Evolutionary conservation across 1,284 basidiomycete genomes (phyloP).

Genomic region (Rhizopogon hawkerae): DNA sequence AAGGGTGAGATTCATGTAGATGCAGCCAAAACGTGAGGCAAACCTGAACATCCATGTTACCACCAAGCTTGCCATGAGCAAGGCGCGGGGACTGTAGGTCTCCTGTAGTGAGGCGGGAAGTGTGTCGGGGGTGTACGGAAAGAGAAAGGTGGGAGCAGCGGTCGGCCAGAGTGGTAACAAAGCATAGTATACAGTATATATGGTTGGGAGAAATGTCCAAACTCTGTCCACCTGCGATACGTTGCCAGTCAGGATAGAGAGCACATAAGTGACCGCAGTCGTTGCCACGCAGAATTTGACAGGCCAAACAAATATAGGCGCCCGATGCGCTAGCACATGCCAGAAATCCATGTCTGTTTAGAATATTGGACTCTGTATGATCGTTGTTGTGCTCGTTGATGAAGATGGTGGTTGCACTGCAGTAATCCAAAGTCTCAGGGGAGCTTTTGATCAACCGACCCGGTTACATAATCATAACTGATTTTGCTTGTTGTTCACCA

Average conservation of each 20-base stretch:
- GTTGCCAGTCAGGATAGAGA: constrained; percentile 65
- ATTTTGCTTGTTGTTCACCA: constrained; percentile 16
- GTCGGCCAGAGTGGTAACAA: constrained; percentile 59
- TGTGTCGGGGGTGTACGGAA: constrained; percentile 49
- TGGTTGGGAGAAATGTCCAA: constrained; percentile 74
- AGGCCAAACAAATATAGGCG: constrained; percentile 47
- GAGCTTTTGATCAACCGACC: not conserved
- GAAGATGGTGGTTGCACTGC: not conserved
- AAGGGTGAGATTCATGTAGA: constrained; percentile 5
- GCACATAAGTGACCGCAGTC: constrained; percentile 42
- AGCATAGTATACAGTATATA: constrained; percentile 73
- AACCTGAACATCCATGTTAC: constrained; percentile 66
- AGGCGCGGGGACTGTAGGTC: constrained; percentile 56
- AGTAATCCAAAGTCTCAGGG: no score
- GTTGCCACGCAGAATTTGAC: constrained; percentile 48
- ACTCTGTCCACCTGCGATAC: constrained; percentile 77
- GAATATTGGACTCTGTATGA: not conserved
- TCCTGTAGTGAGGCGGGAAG: constrained; percentile 36
- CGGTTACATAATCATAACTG: not conserved
- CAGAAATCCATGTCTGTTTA: constrained; percentile 3
- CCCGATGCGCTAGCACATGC: constrained; percentile 13
- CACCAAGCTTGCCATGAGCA: constrained; percentile 62
- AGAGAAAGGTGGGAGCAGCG: constrained; percentile 33
- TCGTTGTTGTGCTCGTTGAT: not conserved
- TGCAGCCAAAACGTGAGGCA: constrained; percentile 7